phyloP scores from a whole-genome alignment of 1,284 basidiomycete genomes.

The Grifola frondosa region DNA sequence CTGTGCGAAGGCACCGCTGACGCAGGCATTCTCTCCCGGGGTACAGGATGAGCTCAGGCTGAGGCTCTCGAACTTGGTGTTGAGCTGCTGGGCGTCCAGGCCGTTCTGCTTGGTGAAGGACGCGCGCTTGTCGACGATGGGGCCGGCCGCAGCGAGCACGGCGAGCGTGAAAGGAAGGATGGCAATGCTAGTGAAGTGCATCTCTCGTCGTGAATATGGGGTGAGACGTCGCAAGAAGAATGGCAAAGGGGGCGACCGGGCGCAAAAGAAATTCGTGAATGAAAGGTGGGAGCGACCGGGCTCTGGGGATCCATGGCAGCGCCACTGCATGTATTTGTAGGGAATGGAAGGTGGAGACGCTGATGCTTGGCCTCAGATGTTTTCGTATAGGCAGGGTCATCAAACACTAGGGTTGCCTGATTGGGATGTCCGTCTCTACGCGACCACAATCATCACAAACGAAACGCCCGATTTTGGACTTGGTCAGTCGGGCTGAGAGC shows the following conservation, averaged over 20 bases:
- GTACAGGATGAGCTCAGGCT: constrained; percentile 38
- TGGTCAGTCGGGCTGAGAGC: too few species aligned
- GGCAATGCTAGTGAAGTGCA: constrained; percentile 24
- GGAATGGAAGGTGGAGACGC: too few species aligned
- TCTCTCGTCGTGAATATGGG: constrained; percentile 2
- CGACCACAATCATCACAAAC: too few species aligned
- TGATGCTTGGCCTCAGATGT: too few species aligned
- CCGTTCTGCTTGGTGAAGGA: constrained; percentile 41
- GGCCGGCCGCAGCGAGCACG: constrained; percentile 20
- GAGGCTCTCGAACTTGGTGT: constrained; percentile 42
- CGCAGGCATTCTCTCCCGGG: constrained; percentile 34
- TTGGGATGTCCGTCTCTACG: too few species aligned
- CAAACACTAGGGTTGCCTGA: too few species aligned
- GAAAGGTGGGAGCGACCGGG: too few species aligned
- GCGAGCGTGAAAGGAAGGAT: constrained; percentile 19
- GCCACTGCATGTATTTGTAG: too few species aligned
- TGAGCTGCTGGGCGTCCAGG: constrained; percentile 44
- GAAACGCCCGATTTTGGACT: too few species aligned
- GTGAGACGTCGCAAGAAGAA: not conserved
- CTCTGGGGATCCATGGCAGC: too few species aligned
- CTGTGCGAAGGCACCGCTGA: constrained; percentile 31
- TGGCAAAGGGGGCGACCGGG: not conserved
- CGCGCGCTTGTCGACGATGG: constrained; percentile 16
- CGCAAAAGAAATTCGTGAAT: not conserved
- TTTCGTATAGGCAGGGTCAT: too few species aligned